phyloP scores from a whole-genome alignment of 2,329 filamentous ascomycete species.

The Paracoccidioides lutzii region DNA sequence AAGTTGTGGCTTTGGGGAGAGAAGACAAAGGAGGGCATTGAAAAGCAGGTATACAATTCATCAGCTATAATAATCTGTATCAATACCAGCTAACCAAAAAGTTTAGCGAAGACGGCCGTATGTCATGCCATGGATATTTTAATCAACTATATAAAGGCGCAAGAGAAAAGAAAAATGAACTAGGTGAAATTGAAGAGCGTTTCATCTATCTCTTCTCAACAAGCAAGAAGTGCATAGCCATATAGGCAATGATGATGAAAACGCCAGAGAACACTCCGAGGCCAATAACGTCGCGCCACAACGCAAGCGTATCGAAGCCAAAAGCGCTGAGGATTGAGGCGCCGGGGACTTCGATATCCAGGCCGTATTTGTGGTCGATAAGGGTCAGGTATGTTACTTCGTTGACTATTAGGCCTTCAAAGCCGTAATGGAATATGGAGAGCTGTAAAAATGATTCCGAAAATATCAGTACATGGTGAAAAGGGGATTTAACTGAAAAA shows the following conservation, averaged over 20 bases:
- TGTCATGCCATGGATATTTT: too few species aligned
- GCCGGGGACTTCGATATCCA: slow-evolving; percentile 92
- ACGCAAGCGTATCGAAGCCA: slow-evolving; percentile 75
- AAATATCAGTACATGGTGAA: too few species aligned
- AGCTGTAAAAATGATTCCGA: slow-evolving; percentile 35
- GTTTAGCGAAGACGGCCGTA: too few species aligned
- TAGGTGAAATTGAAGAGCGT: slow-evolving; percentile 1
- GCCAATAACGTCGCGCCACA: slow-evolving; percentile 75
- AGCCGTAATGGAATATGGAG: slow-evolving; percentile 96
- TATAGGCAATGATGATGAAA: slow-evolving; percentile 80
- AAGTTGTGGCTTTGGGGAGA: too few species aligned
- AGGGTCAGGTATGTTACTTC: slow-evolving; percentile 84
- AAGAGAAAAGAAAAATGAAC: neutral
- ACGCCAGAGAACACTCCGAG: slow-evolving; percentile 67
- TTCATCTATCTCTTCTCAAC: slow-evolving; percentile 61
- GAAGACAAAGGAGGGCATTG: too few species aligned
- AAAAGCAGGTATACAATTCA: too few species aligned
- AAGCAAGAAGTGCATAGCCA: slow-evolving; percentile 83
- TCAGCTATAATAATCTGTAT: too few species aligned
- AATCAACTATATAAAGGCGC: too few species aligned
- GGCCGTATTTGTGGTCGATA: slow-evolving; percentile 85
- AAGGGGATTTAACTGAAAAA: slow-evolving; percentile 11
- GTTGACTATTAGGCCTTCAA: slow-evolving; percentile 93
- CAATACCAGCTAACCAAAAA: too few species aligned
- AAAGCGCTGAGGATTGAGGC: slow-evolving; percentile 90